Percentiles rank a stretch among this genome's conserved stretches.
Evolutionary conservation across 768 basidiomycete genomes (phyloP).

Genomic region (Lyophyllum atratum): DNA sequence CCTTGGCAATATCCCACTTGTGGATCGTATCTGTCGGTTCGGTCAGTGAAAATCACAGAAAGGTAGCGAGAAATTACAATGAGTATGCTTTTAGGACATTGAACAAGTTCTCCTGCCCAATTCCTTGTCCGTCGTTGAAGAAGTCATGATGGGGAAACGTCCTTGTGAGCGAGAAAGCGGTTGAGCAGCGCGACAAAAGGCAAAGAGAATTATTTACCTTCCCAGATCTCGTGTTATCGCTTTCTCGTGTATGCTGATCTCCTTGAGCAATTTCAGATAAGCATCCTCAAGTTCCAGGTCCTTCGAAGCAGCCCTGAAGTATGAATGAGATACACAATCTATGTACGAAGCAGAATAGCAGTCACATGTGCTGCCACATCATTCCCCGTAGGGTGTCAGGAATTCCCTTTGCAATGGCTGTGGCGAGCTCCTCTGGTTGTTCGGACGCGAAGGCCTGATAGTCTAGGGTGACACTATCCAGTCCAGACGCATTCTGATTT

Average conservation of each 20-base stretch:
- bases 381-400: slow-evolving; percentile 87
- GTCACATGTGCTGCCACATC: slow-evolving; percentile 95
- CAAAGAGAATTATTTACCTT: slow-evolving; percentile 44
- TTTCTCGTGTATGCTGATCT: slow-evolving; percentile 88
- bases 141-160: slow-evolving; percentile 98
- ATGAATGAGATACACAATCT: slow-evolving; percentile 10
- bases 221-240: slow-evolving; percentile 92
- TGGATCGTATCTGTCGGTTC: slow-evolving; percentile 67
- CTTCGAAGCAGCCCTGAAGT: slow-evolving; percentile 86
- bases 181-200: slow-evolving; percentile 11
- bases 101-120: slow-evolving; percentile 96
- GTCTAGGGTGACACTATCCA: slow-evolving; percentile 44
- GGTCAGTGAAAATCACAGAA: slow-evolving; percentile 4
- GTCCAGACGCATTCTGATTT: neutral
- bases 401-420: slow-evolving; percentile 91
- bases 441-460: slow-evolving; percentile 87
- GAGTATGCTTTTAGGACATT: slow-evolving; percentile 99
- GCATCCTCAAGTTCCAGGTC: slow-evolving; percentile 80
- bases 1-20: slow-evolving; percentile 99
- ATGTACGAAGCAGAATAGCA: slow-evolving; percentile 2
- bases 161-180: slow-evolving; percentile 35
- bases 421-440: slow-evolving; percentile 75
- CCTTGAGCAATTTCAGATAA: slow-evolving; percentile 82
- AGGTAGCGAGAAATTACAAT: slow-evolving; percentile 50
- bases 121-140: slow-evolving; percentile 92